Evolutionary conservation across 352 stramenopile genomes (phyloP), one percentile per base, ranked within the genome.

Genomic region (Globisporangium spiculum): DNA sequence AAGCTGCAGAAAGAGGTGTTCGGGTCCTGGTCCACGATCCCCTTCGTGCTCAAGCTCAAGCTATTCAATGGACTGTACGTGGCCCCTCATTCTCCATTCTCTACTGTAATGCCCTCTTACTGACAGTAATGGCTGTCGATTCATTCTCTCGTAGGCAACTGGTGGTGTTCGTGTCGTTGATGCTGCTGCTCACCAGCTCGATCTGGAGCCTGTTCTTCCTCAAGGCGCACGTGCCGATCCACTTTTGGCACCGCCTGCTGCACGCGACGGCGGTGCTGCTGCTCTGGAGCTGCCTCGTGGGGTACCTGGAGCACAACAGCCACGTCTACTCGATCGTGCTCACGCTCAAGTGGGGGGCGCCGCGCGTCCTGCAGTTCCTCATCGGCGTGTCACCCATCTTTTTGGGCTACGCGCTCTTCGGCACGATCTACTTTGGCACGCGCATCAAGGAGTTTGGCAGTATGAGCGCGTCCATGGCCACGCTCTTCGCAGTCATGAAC

Each of bases 251-350:
- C 74, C 86, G 87, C 27, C 61, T 93, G 32, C 53, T 94, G 16
- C 85, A 94, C 69, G 87, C 74, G 32, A 81, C 74, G 14, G 90
- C 87, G 6, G 66, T 92, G 56, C 68, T 94, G 41, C 63, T 96
- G 55, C 79, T 97, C 24, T 97, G 91, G 88, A 83, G 85, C 66
- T 84, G 78, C 26, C 72, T 93, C 4, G 86, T 97, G 24, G 87
- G 90, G 46, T 97, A 96, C 59, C 69, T 97, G 41, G 86, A 96
- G 65, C 89, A 97, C 81, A 94, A 95, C 46, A 79, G 76, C 41
- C 75, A 90, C 64, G 87, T 96, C 59, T 97, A 96, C 74, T 95
- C 86, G 58, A 93, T 97, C 54, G 89, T 97, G n/a, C 69, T 97
- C 20, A 97, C 91, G 53, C 79, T 97, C 65, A 81, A 83, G 38